Evolutionary conservation across 805 yeast species (phyloP), one percentile per base, ranked within the genome.

Genomic region (Metschnikowia chrysomelidarum): DNA sequence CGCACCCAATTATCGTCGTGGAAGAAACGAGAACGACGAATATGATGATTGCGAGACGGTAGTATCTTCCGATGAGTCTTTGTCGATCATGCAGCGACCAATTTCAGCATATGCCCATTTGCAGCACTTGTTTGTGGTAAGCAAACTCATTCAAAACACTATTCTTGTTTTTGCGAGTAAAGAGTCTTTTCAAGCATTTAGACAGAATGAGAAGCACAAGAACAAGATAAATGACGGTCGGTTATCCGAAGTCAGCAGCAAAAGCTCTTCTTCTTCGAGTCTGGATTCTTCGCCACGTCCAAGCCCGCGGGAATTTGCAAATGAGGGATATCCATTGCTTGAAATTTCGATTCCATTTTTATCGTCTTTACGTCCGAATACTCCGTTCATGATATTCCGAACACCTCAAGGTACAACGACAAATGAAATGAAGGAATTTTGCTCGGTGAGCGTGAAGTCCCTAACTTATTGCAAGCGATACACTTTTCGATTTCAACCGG

Each of bases 311-410:
- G n/a, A n/a, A n/a, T n/a, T 6, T n/a, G 12, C 30, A 5, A 17
- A 10, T 17, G 13, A 9, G 7, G 9, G 69, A 0, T 43, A 62
- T 27, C 73, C 73, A 0, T 36, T 67, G 11, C 50, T 67, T 38
- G 64, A 58, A 40, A 39, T 65, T n/a, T 45, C 45, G 19, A 55
- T 55, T 1, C 71, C 72, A 4, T 63, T 60, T 47, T 44, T 66
- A 56, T 51, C 68, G 4, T 39, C 51, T 6, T 53, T 67, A 36
- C 51, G 67, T 11, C 59, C 59, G 34, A 57, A 53, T 24, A 43
- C 59, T 2, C 71, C 73, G 3, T 59, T 46, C 33, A 51, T 64
- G 43, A 36, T 58, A 7, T 60, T 67, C 37, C 56, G 56, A 36
- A 34, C 42, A 5, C 62, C 68, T 3, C 34, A 35, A 32, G 35